phyloP scores from a whole-genome alignment of 2,329 filamentous ascomycete species.

The Tolypocladium tundrense region DNA sequence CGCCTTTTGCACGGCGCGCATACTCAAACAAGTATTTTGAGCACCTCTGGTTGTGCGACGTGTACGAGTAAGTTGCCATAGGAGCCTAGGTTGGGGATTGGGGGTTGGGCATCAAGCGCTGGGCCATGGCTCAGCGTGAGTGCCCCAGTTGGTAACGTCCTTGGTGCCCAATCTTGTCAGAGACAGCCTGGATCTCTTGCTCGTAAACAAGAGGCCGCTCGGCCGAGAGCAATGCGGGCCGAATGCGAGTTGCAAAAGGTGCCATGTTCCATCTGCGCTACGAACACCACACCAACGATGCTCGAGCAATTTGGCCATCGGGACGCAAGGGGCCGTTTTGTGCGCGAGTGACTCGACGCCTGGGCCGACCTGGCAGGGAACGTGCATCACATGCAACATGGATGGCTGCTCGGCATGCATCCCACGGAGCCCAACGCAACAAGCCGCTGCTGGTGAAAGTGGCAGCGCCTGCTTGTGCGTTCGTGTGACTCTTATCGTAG shows the following conservation, averaged over 20 bases:
- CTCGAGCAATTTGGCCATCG: neutral
- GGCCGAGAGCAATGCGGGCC: neutral
- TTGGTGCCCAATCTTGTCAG: neutral
- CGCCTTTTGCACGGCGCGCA: too few species aligned
- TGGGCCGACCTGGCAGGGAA: neutral
- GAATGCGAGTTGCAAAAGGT: neutral
- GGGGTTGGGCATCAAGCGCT: neutral
- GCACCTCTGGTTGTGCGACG: too few species aligned
- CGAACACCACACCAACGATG: neutral
- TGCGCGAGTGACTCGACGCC: neutral
- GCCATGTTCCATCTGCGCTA: neutral
- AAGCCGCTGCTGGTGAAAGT: neutral
- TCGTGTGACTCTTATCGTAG: neutral
- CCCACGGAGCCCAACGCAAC: neutral
- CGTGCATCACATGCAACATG: neutral
- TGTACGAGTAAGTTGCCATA: too few species aligned
- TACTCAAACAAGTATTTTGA: too few species aligned
- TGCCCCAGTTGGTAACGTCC: too few species aligned
- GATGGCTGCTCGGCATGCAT: neutral
- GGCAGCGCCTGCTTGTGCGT: neutral
- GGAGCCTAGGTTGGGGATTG: neutral
- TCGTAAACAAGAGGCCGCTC: neutral
- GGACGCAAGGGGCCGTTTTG: neutral
- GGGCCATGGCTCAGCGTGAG: neutral
- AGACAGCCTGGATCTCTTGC: neutral